A percentile compares a stretch with the other conserved stretches of the same genome.
Conservation (phyloP, 257 asterid species). For the Jacaranda mimosifolia region DNA sequence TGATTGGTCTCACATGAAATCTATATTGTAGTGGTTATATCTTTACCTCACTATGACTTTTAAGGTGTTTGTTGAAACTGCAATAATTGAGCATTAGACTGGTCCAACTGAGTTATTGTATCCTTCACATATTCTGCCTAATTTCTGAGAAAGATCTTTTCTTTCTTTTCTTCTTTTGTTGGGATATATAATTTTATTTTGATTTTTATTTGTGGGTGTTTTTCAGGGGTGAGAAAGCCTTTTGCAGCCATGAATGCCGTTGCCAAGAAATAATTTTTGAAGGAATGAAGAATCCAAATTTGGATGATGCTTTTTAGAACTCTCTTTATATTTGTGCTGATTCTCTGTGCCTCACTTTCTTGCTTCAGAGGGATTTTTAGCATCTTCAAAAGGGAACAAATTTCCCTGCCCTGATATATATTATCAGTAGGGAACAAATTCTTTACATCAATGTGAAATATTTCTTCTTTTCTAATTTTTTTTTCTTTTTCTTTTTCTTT, state of each 20-base stretch:
- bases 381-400: constrained; percentile 40
- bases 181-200: not conserved
- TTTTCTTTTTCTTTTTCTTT: not conserved
- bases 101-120: constrained; percentile 29
- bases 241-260: constrained; percentile 87
- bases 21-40: constrained; percentile 35
- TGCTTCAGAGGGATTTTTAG: constrained; percentile 38
- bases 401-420: constrained; percentile 34
- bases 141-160: not conserved
- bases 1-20: constrained; percentile 34
- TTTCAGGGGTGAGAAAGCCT: constrained; percentile 76
- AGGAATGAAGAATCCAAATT: constrained; percentile 42
- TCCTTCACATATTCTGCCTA: not conserved
- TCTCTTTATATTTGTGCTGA: not conserved
- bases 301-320: constrained; percentile 40
- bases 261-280: constrained; percentile 65
- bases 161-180: not conserved
- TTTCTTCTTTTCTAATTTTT: not conserved
- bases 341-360: constrained; percentile 41
- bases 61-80: constrained; percentile 32
- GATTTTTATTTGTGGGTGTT: not conserved
- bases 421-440: constrained; percentile 27
- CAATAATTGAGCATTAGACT: constrained; percentile 40
- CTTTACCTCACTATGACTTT: constrained; percentile 24
- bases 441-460: constrained; percentile 25